Base-by-base conservation (phyloP, 2,329 filamentous ascomycete species). In the Lachnum nothofagi region DNA sequence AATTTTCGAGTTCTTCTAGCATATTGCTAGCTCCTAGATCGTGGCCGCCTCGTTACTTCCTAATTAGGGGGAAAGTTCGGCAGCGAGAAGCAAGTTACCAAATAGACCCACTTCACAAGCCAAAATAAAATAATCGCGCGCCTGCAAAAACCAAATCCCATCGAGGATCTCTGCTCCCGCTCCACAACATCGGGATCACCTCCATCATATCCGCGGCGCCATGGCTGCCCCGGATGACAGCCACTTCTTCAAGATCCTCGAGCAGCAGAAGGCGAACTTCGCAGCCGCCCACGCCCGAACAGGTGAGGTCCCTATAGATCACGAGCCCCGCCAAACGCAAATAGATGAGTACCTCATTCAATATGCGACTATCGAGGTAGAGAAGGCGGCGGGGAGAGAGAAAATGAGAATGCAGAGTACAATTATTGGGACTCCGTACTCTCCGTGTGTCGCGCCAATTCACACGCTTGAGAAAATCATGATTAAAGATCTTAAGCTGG, bases 401-500 rank as follows among this genome's bases (percentile, higher is more conserved):
- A 24, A 16, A 12, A 10, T 5, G 19, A 24, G 20, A 20, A 12
- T 12, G 37, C 20, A 23, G 37, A 14, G 10, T 23, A 40, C 37
- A 10, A 24, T 40, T 12, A 40, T 40, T 19, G 37, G 37, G 16
- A 20, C 22, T 6, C 46, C 51, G 2, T 54, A 56, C 20, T 39
- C 27, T 8, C 54, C 56, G 4, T 58, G 43, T 4, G 33, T 42
- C 2, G 14, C 33, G 3, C 9, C 43, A 19, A 6, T 55, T 17
- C 19, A 37, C 2, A 39, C 37, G 3, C 48, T 68, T 17, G 57
- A 52, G 19, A 62, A 62, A 54, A 47, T 64, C 8, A 49, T 54
- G 39, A 64, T 72, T 42, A 55, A 52, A 25, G 53, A 67, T 10
- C 61, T 73, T 5, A 38, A 24, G 14, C 57, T 70, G 14, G 67